Evolutionary conservation across 768 basidiomycete species (phyloP).

Genomic region (Guyanaporus albipodus): DNA sequence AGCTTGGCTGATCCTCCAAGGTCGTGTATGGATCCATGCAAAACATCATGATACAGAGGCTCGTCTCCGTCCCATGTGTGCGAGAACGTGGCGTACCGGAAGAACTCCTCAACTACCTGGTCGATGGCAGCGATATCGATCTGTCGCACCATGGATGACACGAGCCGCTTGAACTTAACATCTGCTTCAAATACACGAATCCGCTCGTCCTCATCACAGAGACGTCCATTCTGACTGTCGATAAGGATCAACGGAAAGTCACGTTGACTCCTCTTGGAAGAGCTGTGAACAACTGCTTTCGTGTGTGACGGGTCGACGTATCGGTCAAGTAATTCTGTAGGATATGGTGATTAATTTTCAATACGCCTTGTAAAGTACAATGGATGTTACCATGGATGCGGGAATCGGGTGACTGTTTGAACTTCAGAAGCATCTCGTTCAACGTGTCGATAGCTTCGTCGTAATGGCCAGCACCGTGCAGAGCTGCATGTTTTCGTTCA

Average conservation of each 20-base stretch:
- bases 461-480: slow-evolving; percentile 13
- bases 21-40: slow-evolving; percentile 9
- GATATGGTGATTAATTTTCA: background rate
- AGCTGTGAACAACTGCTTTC: background rate
- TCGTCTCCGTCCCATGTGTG: slow-evolving; percentile 22
- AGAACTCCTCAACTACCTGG: slow-evolving; percentile 9
- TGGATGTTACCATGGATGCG: slow-evolving; percentile 3
- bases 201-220: slow-evolving; percentile 10
- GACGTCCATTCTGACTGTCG: slow-evolving; percentile 10
- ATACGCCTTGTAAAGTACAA: background rate
- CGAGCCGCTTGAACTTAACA: slow-evolving; percentile 11
- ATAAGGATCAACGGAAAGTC: slow-evolving; percentile 14
- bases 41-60: slow-evolving; percentile 14
- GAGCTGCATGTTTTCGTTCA: slow-evolving; percentile 9
- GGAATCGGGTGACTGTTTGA: slow-evolving; percentile 1
- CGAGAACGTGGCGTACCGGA: slow-evolving; percentile 20
- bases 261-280: background rate
- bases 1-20: slow-evolving; percentile 4
- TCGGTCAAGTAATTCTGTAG: background rate
- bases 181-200: slow-evolving; percentile 7
- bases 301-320: slow-evolving; percentile 8
- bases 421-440: slow-evolving; percentile 1
- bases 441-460: slow-evolving; percentile 15
- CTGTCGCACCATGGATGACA: slow-evolving; percentile 9
- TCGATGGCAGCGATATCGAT: background rate